Conservation (phyloP, 192 early-diverging fungal species). For the Helicostylum pulchrum region DNA sequence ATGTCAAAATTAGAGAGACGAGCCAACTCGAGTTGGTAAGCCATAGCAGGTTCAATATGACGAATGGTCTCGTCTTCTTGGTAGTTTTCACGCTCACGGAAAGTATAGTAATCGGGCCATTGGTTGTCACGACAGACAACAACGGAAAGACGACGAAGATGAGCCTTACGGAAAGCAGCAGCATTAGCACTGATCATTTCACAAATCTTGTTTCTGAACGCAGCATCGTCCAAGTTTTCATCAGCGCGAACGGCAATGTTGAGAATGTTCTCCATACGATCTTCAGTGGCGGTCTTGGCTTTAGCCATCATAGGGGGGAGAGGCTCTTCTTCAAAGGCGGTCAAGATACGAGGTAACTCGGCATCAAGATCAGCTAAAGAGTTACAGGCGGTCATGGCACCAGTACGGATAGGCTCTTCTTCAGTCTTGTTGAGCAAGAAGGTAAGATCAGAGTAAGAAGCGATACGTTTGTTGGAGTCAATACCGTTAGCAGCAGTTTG, state of each 20-base stretch:
- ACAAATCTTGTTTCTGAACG: conserved; percentile 61
- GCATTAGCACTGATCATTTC: conserved; percentile 60
- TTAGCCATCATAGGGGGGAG: conserved; percentile 23
- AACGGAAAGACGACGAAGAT: conserved; percentile 87
- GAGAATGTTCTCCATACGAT: conserved; percentile 72
- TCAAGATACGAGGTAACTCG: conserved; percentile 56
- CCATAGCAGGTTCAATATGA: conserved; percentile 97
- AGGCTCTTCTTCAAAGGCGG: conserved; percentile 51
- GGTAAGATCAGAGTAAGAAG: conserved; percentile 79
- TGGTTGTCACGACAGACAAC: conserved; percentile 80
- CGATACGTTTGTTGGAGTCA: conserved; percentile 62
- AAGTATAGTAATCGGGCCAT: conserved; percentile 93
- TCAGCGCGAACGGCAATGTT: conserved; percentile 79
- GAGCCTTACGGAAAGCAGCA: conserved; percentile 63
- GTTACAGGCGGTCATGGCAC: conserved; percentile 77
- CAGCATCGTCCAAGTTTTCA: conserved; percentile 65
- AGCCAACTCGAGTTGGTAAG: conserved; percentile 93
- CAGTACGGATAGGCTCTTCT: conserved; percentile 75
- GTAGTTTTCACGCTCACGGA: conserved; percentile 84
- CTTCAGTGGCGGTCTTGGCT: conserved; percentile 16
- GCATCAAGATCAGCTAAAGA: conserved; percentile 68
- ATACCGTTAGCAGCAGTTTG: conserved; percentile 38
- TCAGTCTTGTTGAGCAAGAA: conserved; percentile 71
- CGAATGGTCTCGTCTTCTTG: conserved; percentile 92
- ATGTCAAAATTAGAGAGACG: conserved; percentile 94